Percentiles rank a stretch among this genome's conserved stretches.
Evolutionary conservation across 768 basidiomycete genomes (phyloP).

Genomic region (Macrolepiota fuliginosa): DNA sequence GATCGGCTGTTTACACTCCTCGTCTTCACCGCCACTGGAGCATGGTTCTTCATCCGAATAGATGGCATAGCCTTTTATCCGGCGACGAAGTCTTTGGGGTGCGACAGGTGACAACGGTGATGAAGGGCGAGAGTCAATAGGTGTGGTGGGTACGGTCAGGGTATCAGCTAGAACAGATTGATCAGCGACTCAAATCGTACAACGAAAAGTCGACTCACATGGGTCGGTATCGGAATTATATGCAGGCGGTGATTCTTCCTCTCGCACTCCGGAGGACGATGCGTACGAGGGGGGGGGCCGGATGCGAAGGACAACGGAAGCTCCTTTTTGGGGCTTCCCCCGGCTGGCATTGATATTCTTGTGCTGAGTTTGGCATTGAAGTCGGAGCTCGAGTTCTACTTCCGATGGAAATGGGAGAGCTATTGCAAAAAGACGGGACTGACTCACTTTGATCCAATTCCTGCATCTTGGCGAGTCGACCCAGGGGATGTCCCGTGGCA

Average conservation of each 20-base stretch:
- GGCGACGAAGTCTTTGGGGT: slow-evolving; percentile 23
- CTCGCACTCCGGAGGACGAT: not conserved
- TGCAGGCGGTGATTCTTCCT: not conserved
- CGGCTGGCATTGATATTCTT: slow-evolving; percentile 29
- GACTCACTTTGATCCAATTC: slow-evolving; percentile 43
- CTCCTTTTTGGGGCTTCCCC: slow-evolving; percentile 43
- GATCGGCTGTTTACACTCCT: slow-evolving; percentile 21
- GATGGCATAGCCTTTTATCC: slow-evolving; percentile 36
- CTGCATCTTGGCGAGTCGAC: slow-evolving; percentile 51
- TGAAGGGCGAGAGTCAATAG: slow-evolving; percentile 13
- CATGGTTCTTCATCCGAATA: slow-evolving; percentile 40
- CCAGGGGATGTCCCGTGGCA: slow-evolving; percentile 42
- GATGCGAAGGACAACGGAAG: slow-evolving; percentile 23
- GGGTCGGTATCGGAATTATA: slow-evolving; percentile 6
- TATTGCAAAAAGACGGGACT: not conserved
- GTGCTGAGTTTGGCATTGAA: slow-evolving; percentile 37
- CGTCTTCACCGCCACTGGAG: slow-evolving; percentile 23
- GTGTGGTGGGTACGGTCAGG: slow-evolving; percentile 5
- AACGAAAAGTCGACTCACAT: not conserved
- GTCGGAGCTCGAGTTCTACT: slow-evolving; percentile 40
- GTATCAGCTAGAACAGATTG: not conserved
- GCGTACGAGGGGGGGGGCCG: slow-evolving; percentile 17
- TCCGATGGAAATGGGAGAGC: slow-evolving; percentile 5
- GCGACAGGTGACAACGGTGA: slow-evolving; percentile 14
- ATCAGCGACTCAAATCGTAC: not conserved